Conservation (phyloP, 495 filamentous ascomycete genomes). For the Penicillium steckii region DNA sequence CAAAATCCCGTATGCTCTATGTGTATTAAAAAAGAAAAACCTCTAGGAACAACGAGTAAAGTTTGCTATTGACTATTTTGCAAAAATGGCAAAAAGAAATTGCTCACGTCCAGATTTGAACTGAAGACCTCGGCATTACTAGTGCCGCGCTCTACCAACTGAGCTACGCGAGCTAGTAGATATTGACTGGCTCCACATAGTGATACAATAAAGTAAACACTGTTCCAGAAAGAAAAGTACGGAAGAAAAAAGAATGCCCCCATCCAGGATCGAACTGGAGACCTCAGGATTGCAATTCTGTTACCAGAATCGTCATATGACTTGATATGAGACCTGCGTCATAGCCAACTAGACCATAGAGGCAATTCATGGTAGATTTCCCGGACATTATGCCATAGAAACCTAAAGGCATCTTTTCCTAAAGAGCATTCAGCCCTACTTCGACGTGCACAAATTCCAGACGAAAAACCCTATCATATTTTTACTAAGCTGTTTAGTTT, state of each 20-base stretch:
- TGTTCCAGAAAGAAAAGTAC: not conserved
- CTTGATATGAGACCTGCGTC: conserved; percentile 26
- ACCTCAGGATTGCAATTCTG: conserved; percentile 25
- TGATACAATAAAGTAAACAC: not conserved
- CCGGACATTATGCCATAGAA: not conserved
- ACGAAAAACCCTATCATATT: no score
- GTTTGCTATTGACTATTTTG: no score
- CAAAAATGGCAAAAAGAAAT: not conserved
- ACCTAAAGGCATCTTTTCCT: not conserved
- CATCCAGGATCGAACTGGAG: conserved; percentile 27
- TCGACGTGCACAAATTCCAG: no score
- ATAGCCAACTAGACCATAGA: conserved; percentile 28
- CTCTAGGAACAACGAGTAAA: no score
- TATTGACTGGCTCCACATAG: not conserved
- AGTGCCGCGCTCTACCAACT: conserved; percentile 3
- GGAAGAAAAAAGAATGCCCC: conserved; percentile 13
- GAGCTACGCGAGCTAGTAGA: not conserved
- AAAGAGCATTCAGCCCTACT: no score
- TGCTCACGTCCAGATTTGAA: conserved; percentile 3
- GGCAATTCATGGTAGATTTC: not conserved
- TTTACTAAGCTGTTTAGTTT: no score
- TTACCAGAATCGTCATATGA: conserved; percentile 22
- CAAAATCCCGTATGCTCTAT: no score
- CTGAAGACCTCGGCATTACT: conserved; percentile 3
- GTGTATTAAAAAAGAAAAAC: no score